Evolutionary conservation across 768 basidiomycete genomes (phyloP), one percentile per base, ranked within the genome.

Genomic region (Russula vinacea): DNA sequence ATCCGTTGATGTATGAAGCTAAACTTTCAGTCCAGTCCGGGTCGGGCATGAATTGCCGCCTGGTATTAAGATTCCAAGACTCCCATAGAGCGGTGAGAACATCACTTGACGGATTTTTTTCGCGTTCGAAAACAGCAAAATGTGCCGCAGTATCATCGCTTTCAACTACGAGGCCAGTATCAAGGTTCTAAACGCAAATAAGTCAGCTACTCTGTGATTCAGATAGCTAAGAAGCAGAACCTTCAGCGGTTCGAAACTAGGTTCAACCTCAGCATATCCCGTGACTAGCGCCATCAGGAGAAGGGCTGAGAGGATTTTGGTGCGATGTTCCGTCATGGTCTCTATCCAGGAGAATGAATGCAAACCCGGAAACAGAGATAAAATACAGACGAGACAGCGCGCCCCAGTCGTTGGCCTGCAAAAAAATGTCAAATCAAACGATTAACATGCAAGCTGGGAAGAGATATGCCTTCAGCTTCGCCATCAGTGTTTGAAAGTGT

Each of bases 321-420:
- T 78, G 35, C 80, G 78, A 70, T 82, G 80, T 32, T 79, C 76
- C 4, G 78, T 77, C 72, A 83, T 76, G 1, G 78, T 81, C 75
- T 83, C 81, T 83, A 64, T 51, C 49, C 7, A 6, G 24, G 16
- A 53, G 17, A 65, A 44, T 33, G 63, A 29, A 57, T 1, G 44
- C 2, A n/a, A 24, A 1, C 13, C 5, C 16, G 39, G 10, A 62
- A 52, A 22, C 22, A 44, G 5, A 22, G 4, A n/a, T 24, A 3
- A 64, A 60, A 26, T 3, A 73, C 84, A 57, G 68, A 87, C 86
- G 83, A 54, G 84, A 85, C 45, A 87, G 74, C 0, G 85, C 78
- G n/a, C 83, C 82, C 85, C 86, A 87, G 63, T 87, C 86, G 53
- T 85, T 85, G 1, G 82, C 78, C 85, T 85, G 60, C 44, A n/a